A percentile compares a stretch with the other conserved stretches of the same genome.
These are phyloP conservation scores for Backusella westeae DNA, from an alignment of 192 early-diverging fungal genomes.

Conservation along the genomic window DNA sequence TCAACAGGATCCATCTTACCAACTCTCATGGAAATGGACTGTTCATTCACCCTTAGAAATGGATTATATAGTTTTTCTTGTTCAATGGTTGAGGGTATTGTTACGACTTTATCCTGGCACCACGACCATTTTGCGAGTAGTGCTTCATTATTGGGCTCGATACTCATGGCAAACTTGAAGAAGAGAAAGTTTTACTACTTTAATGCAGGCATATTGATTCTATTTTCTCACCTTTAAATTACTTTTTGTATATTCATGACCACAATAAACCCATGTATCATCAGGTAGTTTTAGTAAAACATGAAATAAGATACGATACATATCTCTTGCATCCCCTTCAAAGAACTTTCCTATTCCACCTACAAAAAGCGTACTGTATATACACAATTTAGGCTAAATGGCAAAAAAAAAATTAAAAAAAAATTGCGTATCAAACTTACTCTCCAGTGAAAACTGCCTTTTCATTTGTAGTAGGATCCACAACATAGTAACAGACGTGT, in stretches of 20 bases:
- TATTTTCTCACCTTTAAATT: constrained; percentile 44
- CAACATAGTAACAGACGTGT: constrained; percentile 81
- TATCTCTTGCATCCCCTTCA: constrained; percentile 57
- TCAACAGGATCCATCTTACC: constrained; percentile 65
- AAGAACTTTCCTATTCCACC: constrained; percentile 58
- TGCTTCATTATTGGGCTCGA: constrained; percentile 78
- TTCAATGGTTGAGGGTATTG: constrained; percentile 87
- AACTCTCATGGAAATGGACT: constrained; percentile 52
- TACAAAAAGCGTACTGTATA: constrained; percentile 45
- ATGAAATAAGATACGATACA: constrained; percentile 57
- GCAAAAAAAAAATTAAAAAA: no score
- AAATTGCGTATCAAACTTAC: constrained; percentile 6
- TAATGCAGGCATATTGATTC: neutral
- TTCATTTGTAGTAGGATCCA: constrained; percentile 55
- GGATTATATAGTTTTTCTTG: constrained; percentile 86
- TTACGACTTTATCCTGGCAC: constrained; percentile 45
- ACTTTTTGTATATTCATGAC: constrained; percentile 54
- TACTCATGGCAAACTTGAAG: constrained; percentile 63
- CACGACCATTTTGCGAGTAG: constrained; percentile 67
- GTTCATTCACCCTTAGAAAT: constrained; percentile 80
- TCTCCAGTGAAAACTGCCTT: constrained; percentile 84
- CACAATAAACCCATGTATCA: constrained; percentile 62
- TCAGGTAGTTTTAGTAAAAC: constrained; percentile 52
- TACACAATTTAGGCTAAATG: neutral
- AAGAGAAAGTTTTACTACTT: neutral